Base-by-base conservation (phyloP, 192 early-diverging fungal species). In the Coemansia furcata region DNA sequence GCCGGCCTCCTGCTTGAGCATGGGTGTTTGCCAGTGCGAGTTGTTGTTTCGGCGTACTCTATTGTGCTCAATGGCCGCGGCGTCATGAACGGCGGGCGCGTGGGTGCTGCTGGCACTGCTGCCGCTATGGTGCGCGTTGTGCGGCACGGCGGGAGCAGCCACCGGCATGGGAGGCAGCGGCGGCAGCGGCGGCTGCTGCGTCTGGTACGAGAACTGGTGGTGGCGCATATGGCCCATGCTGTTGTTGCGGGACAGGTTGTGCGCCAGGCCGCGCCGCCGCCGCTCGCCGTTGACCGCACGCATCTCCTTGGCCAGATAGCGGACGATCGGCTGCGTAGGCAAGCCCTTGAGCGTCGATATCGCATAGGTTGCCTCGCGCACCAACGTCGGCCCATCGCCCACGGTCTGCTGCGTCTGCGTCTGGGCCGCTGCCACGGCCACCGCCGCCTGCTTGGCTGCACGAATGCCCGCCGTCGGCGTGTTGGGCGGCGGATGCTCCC, bases 281-380 rank as follows among this genome's bases (percentile, higher is more conserved):
- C 69, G 68, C 42, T 74, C 70, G 40, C 61, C 60, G 43, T 72
- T 69, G 17, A 43, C 78, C 50, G 64, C 67, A 11, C 73, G 73
- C 73, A 80, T 75, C 69, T 82, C 80, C 52, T 66, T 66, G 35
- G 71, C 52, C 63, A 82, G 60, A 33, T 82, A 82, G 21, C 76
- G 74, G 21, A 82, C 49, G 30, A 82, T 82, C 36, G 80, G 76
- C 72, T 74, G 74, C n/a, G 80, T 82, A 6, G 76, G 80, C 55
- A 82, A 64, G 2, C 80, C 76, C 68, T 78, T 77, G n/a, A 82
- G 71, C 29, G 80, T 77, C 59, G 80, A 71, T 11, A 81, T 64
- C n/a, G 74, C 78, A 49, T 67, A 76, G 17, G 36, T 61, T 10
- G 67, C 63, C 21, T 69, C 73, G 6, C 60, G 65, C 50, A 54